Evolutionary conservation across 495 filamentous ascomycete species (phyloP), one percentile per base, ranked within the genome.

Genomic region (Delitschia confertaspora): DNA sequence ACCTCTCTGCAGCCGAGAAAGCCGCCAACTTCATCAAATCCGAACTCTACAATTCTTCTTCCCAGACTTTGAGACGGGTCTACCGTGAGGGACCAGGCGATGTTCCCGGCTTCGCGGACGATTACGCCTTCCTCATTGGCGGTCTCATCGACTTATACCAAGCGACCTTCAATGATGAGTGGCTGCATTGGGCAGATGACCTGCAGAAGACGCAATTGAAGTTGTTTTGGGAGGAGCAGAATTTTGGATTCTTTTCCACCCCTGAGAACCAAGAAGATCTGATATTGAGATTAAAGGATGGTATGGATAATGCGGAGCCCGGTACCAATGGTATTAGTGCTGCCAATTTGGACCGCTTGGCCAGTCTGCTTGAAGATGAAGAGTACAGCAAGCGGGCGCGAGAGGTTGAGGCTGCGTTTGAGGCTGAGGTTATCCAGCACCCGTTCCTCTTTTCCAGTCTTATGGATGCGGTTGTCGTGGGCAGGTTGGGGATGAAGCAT

Each of bases 141-240:
- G 93, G 88, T 0, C 68, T 95, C 14, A 68, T 96, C 36, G 79
- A 91, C 51, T 72, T 98, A 46, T 95, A 95, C 57, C 81, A 94
- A 62, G 76, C 83, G 4, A 93, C 88, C 0, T 83, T 85, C 51
- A 79, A 95, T 27, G 81, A 83, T 48, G 63, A 65, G 46, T 89
- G 83, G 65, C 71, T 96, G 10, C 66, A 79, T 36, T 91, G 86
- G 70, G 93, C 91, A 0, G 82, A 91, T 54, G 75, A 75, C 22
- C 58, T 98, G 25, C 91, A 96, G 64, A 76, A 80, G 25, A 61
- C 66, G 6, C 68, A 70, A 24, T 60, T 63, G 35, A 29, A 38
- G 4, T 56, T 65, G 22, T 69, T 69, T 53, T 66, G 61, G 59
- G 68, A 71, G 27, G 42, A 55, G 18, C 55, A 64, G 33, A 60